Evolutionary conservation across 1,284 basidiomycete species (phyloP), one percentile per base, ranked within the genome.

Genomic region (Tylopilus sp.): DNA sequence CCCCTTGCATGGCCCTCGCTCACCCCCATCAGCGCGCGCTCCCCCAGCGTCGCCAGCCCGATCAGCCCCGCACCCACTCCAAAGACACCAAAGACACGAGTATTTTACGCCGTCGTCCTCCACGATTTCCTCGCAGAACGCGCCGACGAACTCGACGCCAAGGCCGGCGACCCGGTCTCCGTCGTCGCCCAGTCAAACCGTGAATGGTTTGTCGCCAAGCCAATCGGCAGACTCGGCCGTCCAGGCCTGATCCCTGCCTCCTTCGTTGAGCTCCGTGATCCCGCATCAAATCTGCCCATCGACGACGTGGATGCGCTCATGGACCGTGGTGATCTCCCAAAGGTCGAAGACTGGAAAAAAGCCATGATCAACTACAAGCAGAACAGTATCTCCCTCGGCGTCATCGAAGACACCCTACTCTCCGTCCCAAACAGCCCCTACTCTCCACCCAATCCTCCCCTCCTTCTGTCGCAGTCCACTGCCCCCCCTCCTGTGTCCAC

Each of bases 321-420:
- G 67, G 84, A 91, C 60, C 79, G 79, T 23, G 91, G 91, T 18
- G 85, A 89, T 51, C 77, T 99, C 12, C 97, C 97, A 19, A 87
- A 85, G 57, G 94, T 99, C 12, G 96, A 98, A 65, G 95, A 98
- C 57, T 99, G 97, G 97, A 98, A 98, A 68, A 86, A 86, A 63
- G 89, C 91, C 46, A 92, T 97, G 73, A 83, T 94, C 49, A 89
- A 82, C 58, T 98, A 98, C 76, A 98, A 97, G 72, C 92, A 93
- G 57, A 94, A 89, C 63, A 93, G 92, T 63, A 99, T 99, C 62
- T 81, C 94, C 2, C 80, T 99, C 3, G 97, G 97, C 25, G 85
- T 91, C 38, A 81, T 98, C 60, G 94, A 97, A 54, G 77, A 86
- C 31, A 52, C 63, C 45, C 73, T 74, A 31, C 64, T 72, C 13